phyloP scores from a whole-genome alignment of 176 grass and related monocot species.

The Carex myosuroides region DNA sequence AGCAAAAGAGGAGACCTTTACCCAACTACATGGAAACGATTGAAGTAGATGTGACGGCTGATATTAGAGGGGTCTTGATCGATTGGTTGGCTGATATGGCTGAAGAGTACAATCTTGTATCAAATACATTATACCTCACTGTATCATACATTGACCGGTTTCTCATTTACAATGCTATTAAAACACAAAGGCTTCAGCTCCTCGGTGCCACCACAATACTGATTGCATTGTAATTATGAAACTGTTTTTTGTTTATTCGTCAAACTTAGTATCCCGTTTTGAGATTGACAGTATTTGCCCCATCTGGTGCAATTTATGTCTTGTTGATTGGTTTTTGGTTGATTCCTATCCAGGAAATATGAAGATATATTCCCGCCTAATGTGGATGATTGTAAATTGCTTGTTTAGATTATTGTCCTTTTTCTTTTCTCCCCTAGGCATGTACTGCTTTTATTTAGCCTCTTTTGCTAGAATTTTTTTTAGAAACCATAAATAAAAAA shows the following conservation, averaged over 20 bases:
- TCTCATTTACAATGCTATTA: constrained; percentile 48
- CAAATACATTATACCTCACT: constrained; percentile 67
- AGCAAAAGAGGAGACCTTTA: constrained; percentile 37
- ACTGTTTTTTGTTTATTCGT: neutral
- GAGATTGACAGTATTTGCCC: neutral
- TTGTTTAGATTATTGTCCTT: too few relatives aligned
- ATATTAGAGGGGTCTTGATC: constrained; percentile 66
- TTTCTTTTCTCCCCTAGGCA: too few relatives aligned
- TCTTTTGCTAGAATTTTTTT: too few relatives aligned
- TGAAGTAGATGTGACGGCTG: constrained; percentile 50
- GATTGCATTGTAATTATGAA: constrained; percentile 50
- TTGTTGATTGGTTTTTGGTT: neutral
- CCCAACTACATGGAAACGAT: constrained; percentile 49
- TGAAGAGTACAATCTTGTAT: constrained; percentile 77
- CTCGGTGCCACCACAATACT: constrained; percentile 67
- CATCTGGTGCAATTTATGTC: neutral
- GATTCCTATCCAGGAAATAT: constrained; percentile 48
- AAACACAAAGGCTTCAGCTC: constrained; percentile 49
- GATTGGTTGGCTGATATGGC: constrained; percentile 94
- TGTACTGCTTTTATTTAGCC: too few relatives aligned
- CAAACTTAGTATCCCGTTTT: neutral
- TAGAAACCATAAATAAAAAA: too few relatives aligned
- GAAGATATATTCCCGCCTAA: constrained; percentile 70
- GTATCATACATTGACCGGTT: constrained; percentile 68
- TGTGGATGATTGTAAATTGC: constrained; percentile 37